These are phyloP conservation scores for Clavaria fumosa DNA, from an alignment of 768 basidiomycete genomes.

Conservation along the genomic window DNA sequence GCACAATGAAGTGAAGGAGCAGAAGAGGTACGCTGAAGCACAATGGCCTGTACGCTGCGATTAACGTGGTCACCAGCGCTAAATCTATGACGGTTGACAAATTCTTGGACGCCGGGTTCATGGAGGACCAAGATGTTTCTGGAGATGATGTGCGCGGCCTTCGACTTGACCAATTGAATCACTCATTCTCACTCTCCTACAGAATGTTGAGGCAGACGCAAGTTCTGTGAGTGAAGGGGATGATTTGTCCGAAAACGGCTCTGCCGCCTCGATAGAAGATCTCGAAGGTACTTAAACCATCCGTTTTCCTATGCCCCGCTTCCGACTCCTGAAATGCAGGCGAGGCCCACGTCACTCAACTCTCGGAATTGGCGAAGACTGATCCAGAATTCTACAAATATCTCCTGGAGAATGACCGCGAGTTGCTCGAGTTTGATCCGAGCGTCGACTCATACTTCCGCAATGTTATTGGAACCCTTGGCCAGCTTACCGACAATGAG, in stretches of 20 bases:
- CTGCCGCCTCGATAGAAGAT: constrained; percentile 68
- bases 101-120: constrained; percentile 55
- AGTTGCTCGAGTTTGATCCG: constrained; percentile 69
- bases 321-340: constrained; percentile 41
- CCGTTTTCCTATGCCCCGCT: background rate
- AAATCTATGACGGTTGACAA: constrained; percentile 61
- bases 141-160: constrained; percentile 15
- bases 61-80: constrained; percentile 25
- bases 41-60: background rate
- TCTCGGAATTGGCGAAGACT: constrained; percentile 82
- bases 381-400: constrained; percentile 99
- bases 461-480: constrained; percentile 67
- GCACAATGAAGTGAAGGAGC: constrained; percentile 13
- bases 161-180: no score
- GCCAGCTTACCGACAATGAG: constrained; percentile 56
- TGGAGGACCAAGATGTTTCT: constrained; percentile 43
- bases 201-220: no score
- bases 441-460: constrained; percentile 65
- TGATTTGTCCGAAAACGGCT: constrained; percentile 37
- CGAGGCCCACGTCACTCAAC: constrained; percentile 57
- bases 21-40: background rate
- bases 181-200: no score
- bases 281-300: constrained; percentile 47
- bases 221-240: no score
- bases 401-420: constrained; percentile 86